Conservation (phyloP, 2,329 filamentous ascomycete species). For the Colletotrichum destructivum region DNA sequence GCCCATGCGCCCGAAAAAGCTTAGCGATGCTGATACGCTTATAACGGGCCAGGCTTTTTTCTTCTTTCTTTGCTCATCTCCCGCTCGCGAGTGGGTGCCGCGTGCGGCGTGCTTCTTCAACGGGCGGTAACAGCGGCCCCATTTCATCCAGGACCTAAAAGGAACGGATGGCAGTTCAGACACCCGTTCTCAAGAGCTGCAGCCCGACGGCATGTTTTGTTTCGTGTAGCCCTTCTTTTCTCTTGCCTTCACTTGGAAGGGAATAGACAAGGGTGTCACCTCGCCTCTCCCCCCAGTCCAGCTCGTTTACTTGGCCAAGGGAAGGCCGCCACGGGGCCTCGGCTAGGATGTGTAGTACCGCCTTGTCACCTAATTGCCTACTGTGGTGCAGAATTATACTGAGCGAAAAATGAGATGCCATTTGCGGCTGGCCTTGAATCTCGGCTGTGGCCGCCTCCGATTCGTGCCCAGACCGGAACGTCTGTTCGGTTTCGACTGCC, state of each 20-base stretch:
- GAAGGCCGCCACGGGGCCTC: slow-evolving; percentile 8
- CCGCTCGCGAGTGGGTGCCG: neutral
- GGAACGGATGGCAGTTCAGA: slow-evolving; percentile 38
- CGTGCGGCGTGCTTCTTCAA: neutral
- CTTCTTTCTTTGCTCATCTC: slow-evolving; percentile 4
- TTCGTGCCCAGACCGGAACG: neutral
- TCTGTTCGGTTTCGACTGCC: neutral
- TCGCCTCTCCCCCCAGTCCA: neutral
- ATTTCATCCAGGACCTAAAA: neutral
- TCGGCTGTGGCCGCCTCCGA: neutral
- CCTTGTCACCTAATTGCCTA: neutral
- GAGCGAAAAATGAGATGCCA: neutral
- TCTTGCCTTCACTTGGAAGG: neutral
- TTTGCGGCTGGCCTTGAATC: neutral
- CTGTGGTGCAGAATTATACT: neutral
- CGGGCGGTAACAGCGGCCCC: neutral
- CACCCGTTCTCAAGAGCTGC: slow-evolving; percentile 21
- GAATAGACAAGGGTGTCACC: neutral
- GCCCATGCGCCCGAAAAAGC: slow-evolving; percentile 18
- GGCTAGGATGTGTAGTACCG: neutral
- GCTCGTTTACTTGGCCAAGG: neutral
- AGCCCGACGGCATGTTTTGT: neutral
- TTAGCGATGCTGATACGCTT: neutral
- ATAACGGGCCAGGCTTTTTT: neutral
- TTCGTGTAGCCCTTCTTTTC: neutral